Percentiles rank a stretch among this genome's conserved stretches.
These are phyloP conservation scores for Staphylotrichum longicolle DNA, from an alignment of 495 filamentous ascomycete species.

Conservation along the genomic window DNA sequence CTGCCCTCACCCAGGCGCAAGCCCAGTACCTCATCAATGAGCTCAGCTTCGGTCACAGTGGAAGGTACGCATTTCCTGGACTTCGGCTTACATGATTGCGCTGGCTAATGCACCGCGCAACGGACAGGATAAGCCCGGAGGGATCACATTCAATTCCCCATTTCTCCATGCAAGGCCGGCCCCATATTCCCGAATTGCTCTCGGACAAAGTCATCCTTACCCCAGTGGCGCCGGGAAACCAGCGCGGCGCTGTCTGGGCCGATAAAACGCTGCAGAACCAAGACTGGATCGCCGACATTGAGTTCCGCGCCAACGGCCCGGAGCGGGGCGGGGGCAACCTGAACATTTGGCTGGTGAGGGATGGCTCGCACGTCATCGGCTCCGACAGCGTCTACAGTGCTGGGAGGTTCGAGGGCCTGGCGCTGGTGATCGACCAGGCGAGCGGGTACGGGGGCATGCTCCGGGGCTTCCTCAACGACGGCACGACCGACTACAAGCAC, in stretches of 20 bases:
- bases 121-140: constrained; percentile 43
- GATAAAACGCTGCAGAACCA: constrained; percentile 58
- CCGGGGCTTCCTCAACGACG: constrained; percentile 92
- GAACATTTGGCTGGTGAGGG: constrained; percentile 86
- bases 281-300: constrained; percentile 77
- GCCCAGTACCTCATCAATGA: constrained; percentile 56
- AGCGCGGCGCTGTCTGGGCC: constrained; percentile 78
- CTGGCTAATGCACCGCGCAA: constrained; percentile 5
- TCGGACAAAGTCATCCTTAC: constrained; percentile 92
- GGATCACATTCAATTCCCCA: constrained; percentile 40
- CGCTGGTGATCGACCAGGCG: constrained; percentile 81
- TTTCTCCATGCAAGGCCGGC: constrained; percentile 70
- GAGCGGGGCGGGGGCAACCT: constrained; percentile 87
- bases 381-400: constrained; percentile 78
- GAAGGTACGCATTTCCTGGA: constrained; percentile 46
- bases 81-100: neutral
- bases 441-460: constrained; percentile 77
- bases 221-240: constrained; percentile 81
- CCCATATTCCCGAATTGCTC: constrained; percentile 68
- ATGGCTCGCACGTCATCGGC: constrained; percentile 62
- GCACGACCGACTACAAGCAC: constrained; percentile 72
- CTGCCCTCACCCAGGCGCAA: constrained; percentile 57
- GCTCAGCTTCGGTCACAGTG: constrained; percentile 75
- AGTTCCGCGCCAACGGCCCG: constrained; percentile 82
- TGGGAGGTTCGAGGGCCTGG: constrained; percentile 81